Base-by-base conservation (phyloP, 768 basidiomycete genomes). In the Termitomyces sp. region DNA sequence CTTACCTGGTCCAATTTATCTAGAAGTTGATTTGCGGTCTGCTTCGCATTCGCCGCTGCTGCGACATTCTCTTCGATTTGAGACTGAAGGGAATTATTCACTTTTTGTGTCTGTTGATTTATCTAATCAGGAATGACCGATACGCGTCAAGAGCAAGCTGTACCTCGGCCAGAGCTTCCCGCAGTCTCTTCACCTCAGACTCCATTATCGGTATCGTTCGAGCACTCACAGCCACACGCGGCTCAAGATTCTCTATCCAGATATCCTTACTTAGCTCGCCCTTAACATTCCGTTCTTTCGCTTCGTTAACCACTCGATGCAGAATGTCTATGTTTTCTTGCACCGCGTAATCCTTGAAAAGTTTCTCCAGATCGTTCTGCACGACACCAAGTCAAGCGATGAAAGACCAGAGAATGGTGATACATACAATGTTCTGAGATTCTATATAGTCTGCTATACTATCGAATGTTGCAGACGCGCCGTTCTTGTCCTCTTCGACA, bases 401-500 rank as follows among this genome's bases (percentile, higher is more conserved):
- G 34, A 18, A 26, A 13, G 54, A 15, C 16, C 2, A 24, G 36
- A 29, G 57, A 52, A 48, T 55, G 52, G 63, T 70, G 54, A 53
- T 69, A 77, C 70, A 51, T 65, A 78, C 78, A 64, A 75, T 66
- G 50, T 83, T 86, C 51, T 84, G 78, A 13, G 82, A 78, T 62
- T 91, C 88, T 64, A 90, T 86, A 54, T 88, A 87, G 60, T 83
- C 77, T 5, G 88, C 83, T 18, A 92, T 83, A 18, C 81, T 83
- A 55, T 84, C 85, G 65, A 79, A 87, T 1, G 82, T 83, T 3
- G 79, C 81, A 29, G 77, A 76, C 1, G 85, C 79, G 12, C 83
- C 81, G 52, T 85, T 83, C 58, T 80, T 82, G 59, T 86, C 84
- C 61, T 87, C 84, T 62, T 86, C 81, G 31, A 81, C 83, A 67